These are phyloP conservation scores for Pseudomicrostroma phylloplanum DNA, from an alignment of 1,284 basidiomycete species.

Conservation along the genomic window DNA sequence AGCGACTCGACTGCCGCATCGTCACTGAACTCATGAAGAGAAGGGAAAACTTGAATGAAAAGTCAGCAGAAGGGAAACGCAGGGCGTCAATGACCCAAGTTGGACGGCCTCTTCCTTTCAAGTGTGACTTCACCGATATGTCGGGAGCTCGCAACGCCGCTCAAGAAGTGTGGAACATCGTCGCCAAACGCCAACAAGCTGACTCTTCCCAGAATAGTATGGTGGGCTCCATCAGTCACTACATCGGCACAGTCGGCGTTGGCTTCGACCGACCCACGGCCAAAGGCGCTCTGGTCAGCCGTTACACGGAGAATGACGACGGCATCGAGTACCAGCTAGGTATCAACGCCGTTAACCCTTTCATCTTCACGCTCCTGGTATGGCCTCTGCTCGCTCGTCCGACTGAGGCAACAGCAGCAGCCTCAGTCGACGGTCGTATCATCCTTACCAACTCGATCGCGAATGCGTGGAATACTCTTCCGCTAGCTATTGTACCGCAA, in stretches of 20 bases:
- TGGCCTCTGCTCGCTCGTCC: not conserved
- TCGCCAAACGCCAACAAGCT: not conserved
- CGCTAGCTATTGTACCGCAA: not conserved
- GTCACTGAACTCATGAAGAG: not conserved
- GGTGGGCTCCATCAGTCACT: not conserved
- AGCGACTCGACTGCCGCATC: not conserved
- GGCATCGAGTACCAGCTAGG: not conserved
- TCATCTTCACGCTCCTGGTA: not conserved
- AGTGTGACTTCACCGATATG: not conserved
- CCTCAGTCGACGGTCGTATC: not conserved
- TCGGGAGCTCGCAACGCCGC: not conserved
- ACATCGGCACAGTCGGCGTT: conserved; percentile 1
- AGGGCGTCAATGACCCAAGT: not conserved
- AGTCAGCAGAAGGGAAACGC: not conserved
- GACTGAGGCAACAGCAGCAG: not conserved
- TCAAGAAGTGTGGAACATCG: not conserved
- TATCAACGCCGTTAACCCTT: conserved; percentile 4
- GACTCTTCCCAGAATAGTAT: not conserved
- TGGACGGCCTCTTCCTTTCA: not conserved
- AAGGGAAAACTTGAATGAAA: not conserved
- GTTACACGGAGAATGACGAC: conserved; percentile 2
- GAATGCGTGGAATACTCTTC: not conserved
- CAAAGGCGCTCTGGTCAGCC: not conserved
- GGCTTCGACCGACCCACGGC: not conserved
- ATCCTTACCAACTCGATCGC: not conserved